Base-by-base conservation (phyloP, 768 basidiomycete genomes). In the Wakefieldia striispora region DNA sequence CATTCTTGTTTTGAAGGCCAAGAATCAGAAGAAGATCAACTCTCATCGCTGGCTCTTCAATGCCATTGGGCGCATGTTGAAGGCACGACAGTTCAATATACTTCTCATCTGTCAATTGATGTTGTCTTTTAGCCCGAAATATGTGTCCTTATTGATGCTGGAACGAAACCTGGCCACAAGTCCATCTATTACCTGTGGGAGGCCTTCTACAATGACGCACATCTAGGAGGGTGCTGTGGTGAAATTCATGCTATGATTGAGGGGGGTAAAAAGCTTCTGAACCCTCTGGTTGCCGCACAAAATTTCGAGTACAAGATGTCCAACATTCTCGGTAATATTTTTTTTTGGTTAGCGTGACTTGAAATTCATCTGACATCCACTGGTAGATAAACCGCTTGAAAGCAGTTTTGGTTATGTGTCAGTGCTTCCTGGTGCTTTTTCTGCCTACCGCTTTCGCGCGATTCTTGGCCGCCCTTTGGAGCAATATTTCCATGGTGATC, bases 221-320 rank as follows among this genome's bases (percentile, higher is more conserved):
- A 91, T 62, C 73, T 93, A 12, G 91, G 90, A 39, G 91, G 91
- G 40, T 91, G 89, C 64, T 94, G 91, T 70, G 93, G 92, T 58
- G 93, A 95, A 76, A 95, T 95, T 57, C 89, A 95, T 55, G 95
- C 95, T 52, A 95, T 95, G 95, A 89, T 95, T 61, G 83, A 93
- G 67, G 91, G 91, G 14, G 93, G 93, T 38, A 84, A 70, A 70
- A 97, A 97, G 68, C 80, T 97, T 21, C 67, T 97, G 52, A 97
- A 97, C 62, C 95, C 92, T 17, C 73, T 94, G 42, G 80, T 97
- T 26, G 95, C 95, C 8, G 93, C 95, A 14, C 95, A 97, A 68
- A 97, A 97, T 71, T 95, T 95, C 60, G 93, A 95, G 72, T 97
- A 97, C 74, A 97, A 93, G 73, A 95, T 97, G 91, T 94, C 91